Evolutionary conservation across 176 grass and related monocot genomes (phyloP), one percentile per base, ranked within the genome.

Genomic region (Eragrostis nindensis): DNA sequence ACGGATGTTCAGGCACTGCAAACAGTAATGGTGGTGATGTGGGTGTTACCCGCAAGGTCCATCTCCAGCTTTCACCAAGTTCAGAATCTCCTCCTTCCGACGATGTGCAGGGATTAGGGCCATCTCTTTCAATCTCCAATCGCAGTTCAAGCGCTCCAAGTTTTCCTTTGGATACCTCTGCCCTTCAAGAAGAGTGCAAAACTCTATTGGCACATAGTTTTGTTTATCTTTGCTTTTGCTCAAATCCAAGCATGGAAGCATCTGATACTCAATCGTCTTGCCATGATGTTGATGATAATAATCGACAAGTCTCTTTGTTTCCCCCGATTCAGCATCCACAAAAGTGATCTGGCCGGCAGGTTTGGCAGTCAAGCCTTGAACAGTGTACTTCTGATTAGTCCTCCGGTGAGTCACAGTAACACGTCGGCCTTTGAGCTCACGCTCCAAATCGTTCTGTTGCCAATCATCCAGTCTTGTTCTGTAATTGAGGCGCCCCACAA

Each of bases 181-280:
- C 18, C 86, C 90, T 80, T 89, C 86, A 64, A 78, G 62, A 62
- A 92, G 57, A 26, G 54, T 73, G 46, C 90, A 92, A n/a, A 92
- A 44, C 65, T 92, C 90, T 77, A 92, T 86, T 3, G 90, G 83
- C 53, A 92, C 79, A 62, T 83, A 79, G 22, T 92, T 92, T 30
- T 50, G 56, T 73, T 80, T 86, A 15, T 86, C 86, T 38, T 89
- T 89, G 77, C 77, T 90, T 76, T 74, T 89, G 75, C 90, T 89
- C 83, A 92, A 83, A 70, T 89, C 83, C 83, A 92, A 83, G 64
- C 86, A 92, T 44, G 86, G 86, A 63, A 92, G 90, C 86, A 75
- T 80, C 55, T 66, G 48, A 53, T 81, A 92, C 22, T 66, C 49
- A 15, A 92, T 86, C 63, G 27, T 70, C 67, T 42, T 79, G 60